phyloP scores from a whole-genome alignment of 352 stramenopile species.

The Phytopythium delawarense region DNA sequence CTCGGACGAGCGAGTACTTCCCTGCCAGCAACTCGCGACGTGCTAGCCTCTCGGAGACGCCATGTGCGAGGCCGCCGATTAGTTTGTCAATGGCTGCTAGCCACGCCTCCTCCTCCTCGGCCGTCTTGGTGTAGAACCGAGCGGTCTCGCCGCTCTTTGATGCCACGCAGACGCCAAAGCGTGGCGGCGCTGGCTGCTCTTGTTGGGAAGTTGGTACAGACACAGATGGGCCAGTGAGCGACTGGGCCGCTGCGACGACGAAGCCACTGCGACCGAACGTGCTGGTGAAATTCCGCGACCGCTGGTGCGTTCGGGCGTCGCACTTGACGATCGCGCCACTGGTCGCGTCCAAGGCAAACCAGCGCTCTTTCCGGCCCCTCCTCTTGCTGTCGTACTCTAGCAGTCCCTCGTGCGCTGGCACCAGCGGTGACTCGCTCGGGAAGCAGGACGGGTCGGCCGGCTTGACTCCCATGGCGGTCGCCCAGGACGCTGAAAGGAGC shows the following conservation, averaged over 20 bases:
- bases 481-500: not conserved
- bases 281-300: constrained; percentile 24
- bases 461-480: not conserved
- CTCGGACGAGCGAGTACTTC: constrained; percentile 65
- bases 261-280: constrained; percentile 28
- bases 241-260: constrained; percentile 20
- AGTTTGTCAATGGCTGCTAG: constrained; percentile 32
- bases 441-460: not conserved
- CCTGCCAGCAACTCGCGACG: constrained; percentile 54
- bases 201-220: constrained; percentile 4
- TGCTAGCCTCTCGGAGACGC: constrained; percentile 41
- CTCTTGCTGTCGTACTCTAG: constrained; percentile 47
- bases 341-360: constrained; percentile 55
- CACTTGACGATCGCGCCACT: constrained; percentile 50
- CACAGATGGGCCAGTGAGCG: constrained; percentile 15
- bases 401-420: constrained; percentile 36
- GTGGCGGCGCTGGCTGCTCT: not conserved
- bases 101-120: constrained; percentile 43
- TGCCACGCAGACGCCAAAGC: constrained; percentile 24
- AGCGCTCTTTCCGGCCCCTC: constrained; percentile 56
- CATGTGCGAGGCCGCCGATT: constrained; percentile 41
- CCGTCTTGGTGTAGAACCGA: constrained; percentile 35
- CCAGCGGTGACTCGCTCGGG: not conserved
- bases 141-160: constrained; percentile 27
- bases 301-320: constrained; percentile 20